Base-by-base conservation (phyloP, 768 basidiomycete species). In the Trametes coccinea region DNA sequence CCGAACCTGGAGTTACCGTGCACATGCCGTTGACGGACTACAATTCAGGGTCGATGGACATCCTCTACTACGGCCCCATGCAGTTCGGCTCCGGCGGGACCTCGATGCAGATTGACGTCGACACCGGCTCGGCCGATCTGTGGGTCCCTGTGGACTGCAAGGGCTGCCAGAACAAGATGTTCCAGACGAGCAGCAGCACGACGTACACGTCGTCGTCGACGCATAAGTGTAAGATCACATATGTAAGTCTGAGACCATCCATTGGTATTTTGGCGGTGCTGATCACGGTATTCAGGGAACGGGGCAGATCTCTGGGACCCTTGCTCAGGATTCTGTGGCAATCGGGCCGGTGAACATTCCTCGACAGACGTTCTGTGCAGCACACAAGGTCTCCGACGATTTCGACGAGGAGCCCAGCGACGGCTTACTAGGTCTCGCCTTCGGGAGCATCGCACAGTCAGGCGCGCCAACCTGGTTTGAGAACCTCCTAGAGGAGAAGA, bases 111-210 rank as follows among this genome's bases (percentile, higher is more conserved):
- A 78, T 89, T 37, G 82, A 87, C 70, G 75, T 89, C 64, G 89
- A 90, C 71, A 89, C 88, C 2, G 86, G 88, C 52, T 86, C 84
- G 6, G 76, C 82, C 37, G 89, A 90, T 69, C 75, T 87, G n/a
- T 89, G 87, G 84, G 70, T 80, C 17, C 77, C 81, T 31, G 70
- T 73, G 13, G 54, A 68, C 46, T 84, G 84, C 66, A 13, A 48
- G 1, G 40, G 64, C 14, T 85, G 84, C 61, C 61, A 62, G n/a
- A 69, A 72, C 49, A 69, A 53, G 13, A 77, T 78, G 56, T 85
- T 81, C 62, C 60, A 77, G 22, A 61, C 77, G 2, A 57, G 56
- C 4, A 61, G 64, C 16, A 86, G 84, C 66, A 72, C 69, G 4
- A 80, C 83, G 4, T 85, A 75, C 66, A 63, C 45, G 8, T 65